Evolutionary conservation across 1,284 basidiomycete species (phyloP).

Genomic region (Cystobasidium slooffiae): DNA sequence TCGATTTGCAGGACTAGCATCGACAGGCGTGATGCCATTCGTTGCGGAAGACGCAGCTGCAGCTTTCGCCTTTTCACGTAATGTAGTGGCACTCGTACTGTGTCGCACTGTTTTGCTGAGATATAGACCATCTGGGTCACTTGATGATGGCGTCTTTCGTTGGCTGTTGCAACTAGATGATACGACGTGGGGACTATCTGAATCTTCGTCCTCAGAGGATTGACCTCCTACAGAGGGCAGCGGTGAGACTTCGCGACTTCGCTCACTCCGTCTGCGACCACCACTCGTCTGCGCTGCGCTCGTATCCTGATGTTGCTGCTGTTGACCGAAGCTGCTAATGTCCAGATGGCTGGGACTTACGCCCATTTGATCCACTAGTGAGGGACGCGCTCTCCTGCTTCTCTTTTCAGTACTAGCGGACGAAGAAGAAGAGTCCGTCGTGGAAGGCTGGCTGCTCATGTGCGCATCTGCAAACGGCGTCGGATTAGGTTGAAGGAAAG

Average conservation of each 20-base stretch:
- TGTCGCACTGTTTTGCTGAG: slow-evolving; percentile 29
- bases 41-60: slow-evolving; percentile 1
- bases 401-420: background rate
- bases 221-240: background rate
- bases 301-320: background rate
- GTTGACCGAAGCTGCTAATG: slow-evolving; percentile 5
- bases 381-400: background rate
- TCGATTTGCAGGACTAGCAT: slow-evolving; percentile 17
- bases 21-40: background rate
- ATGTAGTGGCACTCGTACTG: slow-evolving; percentile 25
- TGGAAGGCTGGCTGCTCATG: background rate
- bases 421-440: background rate
- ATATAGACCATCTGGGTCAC: slow-evolving; percentile 20
- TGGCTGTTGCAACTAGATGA: background rate
- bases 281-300: background rate
- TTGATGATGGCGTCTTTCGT: background rate
- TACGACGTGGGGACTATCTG: slow-evolving; percentile 9
- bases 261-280: background rate
- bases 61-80: slow-evolving; percentile 24
- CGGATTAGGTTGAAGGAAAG: background rate
- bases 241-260: slow-evolving; percentile 13
- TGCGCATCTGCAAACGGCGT: background rate
- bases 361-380: slow-evolving; percentile 18
- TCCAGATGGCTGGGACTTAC: slow-evolving; percentile 28
- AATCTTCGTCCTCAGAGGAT: slow-evolving; percentile 15